Evolutionary conservation across 2,329 filamentous ascomycete genomes (phyloP), one percentile per base, ranked within the genome.

Genomic region (Ophiobolus disseminans): DNA sequence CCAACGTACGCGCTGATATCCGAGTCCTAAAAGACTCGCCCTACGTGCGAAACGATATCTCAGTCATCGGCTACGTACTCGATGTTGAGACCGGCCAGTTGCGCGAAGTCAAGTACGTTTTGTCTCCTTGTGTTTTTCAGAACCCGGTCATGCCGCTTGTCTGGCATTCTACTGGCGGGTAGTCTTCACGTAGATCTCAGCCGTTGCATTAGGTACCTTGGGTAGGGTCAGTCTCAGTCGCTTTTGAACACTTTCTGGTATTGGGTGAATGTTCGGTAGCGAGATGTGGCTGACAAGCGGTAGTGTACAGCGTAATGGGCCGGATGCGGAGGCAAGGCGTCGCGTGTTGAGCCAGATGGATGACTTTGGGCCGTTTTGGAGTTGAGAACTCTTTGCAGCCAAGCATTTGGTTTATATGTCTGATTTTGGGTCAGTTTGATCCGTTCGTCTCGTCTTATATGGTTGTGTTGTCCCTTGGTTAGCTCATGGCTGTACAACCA

Each of bases 331-430:
- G 17, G 51, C 49, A 13, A 25, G 60, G 2, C 50, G 48, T 17
- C 32, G 43, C 9, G 44, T 53, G 3, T 40, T 63, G 7, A 47
- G 39, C 11, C 40, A 59, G 8, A 55, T 58, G 45, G 45, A 57
- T 2, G 60, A 55, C 23, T 63, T 67, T 51, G 52, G 48, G 23
- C 64, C 62, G 6, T 66, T 63, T 40, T 65, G 58, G 56, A 53
- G 55, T 36, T 60, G 36, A 51, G 11, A n/a, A n/a, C n/a, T n/a
- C n/a, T n/a, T n/a, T n/a, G n/a, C n/a, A n/a, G n/a, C n/a, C n/a
- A n/a, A n/a, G n/a, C 11, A 26, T 26, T 6, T 26, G 23, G 23
- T 26, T 26, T 6, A 26, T 7, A 26, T 11, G 23, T 26, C 11
- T 26, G 11, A 11, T 7, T 11, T 26, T 26, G 23, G 23, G 23